phyloP scores from a whole-genome alignment of 192 early-diverging fungal species.

The Thamnidium elegans region DNA sequence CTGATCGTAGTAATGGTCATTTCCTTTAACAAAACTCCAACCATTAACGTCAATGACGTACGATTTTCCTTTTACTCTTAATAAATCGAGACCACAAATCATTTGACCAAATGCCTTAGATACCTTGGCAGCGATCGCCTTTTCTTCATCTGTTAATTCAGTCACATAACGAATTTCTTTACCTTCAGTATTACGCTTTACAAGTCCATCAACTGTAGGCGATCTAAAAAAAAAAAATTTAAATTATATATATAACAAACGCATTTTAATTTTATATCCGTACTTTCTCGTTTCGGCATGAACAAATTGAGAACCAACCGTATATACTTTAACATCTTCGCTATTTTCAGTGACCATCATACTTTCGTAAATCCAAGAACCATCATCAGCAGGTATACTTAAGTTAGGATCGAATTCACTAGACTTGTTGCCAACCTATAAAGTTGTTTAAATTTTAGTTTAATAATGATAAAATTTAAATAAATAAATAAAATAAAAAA shows the following conservation, averaged over 20 bases:
- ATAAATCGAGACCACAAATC: constrained; percentile 93
- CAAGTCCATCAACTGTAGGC: constrained; percentile 93
- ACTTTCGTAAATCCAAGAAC: constrained; percentile 92
- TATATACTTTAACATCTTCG: constrained; percentile 98
- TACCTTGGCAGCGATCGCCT: constrained; percentile 70
- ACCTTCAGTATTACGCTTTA: constrained; percentile 92
- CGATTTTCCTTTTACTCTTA: constrained; percentile 77
- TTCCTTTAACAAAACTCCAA: constrained; percentile 99
- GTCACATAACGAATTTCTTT: constrained; percentile 96
- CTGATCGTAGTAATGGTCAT: constrained; percentile 87
- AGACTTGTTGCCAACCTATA: constrained; percentile 90
- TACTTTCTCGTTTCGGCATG: constrained; percentile 96
- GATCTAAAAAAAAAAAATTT: constrained; percentile 49
- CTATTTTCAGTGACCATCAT: constrained; percentile 93
- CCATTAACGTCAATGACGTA: constrained; percentile 98
- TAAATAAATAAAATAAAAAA: neutral
- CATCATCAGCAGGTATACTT: constrained; percentile 62
- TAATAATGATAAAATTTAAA: neutral
- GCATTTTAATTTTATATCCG: neutral
- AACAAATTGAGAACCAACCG: constrained; percentile 82
- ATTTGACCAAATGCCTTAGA: constrained; percentile 85
- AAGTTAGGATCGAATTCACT: constrained; percentile 81
- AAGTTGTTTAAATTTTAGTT: neutral
- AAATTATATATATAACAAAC: neutral
- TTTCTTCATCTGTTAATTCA: constrained; percentile 74